These are phyloP conservation scores for Hibiscus tridactylites DNA, from an alignment of 345 rosid species.

Conservation along the genomic window DNA sequence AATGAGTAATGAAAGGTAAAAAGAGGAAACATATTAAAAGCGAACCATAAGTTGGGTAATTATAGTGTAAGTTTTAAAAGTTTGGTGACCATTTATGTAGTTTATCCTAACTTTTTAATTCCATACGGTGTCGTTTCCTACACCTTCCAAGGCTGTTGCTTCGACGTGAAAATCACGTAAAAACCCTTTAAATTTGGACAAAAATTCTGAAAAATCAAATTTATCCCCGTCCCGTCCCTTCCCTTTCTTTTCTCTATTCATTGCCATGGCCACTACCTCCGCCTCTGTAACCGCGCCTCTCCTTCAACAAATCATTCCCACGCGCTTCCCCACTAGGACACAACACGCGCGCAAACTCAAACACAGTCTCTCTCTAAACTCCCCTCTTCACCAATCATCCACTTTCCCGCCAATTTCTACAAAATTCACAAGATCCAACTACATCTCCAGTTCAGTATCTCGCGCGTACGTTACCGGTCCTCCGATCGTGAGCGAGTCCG, in stretches of 20 bases:
- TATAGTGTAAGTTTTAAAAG: too few species aligned
- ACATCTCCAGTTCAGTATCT: slow-evolving; percentile 18
- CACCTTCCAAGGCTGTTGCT: neutral
- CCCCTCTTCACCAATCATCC: slow-evolving; percentile 15
- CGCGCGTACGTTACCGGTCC: slow-evolving; percentile 74
- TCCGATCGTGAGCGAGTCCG: slow-evolving; percentile 50
- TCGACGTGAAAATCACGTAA: neutral
- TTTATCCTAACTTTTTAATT: too few species aligned
- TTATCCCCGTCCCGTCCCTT: neutral
- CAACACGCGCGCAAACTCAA: slow-evolving; percentile 12
- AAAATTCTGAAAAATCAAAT: neutral
- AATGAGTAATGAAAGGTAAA: too few species aligned
- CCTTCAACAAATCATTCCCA: slow-evolving; percentile 2
- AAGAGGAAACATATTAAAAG: too few species aligned
- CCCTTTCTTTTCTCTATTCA: neutral
- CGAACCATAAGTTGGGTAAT: too few species aligned
- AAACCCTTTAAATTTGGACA: neutral
- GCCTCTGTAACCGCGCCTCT: neutral
- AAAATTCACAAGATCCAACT: slow-evolving; percentile 11
- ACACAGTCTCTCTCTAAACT: slow-evolving; percentile 4
- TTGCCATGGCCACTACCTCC: neutral
- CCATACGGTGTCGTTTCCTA: neutral
- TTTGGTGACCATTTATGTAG: too few species aligned
- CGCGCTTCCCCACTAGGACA: slow-evolving; percentile 19
- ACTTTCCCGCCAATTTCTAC: slow-evolving; percentile 30